Base-by-base conservation (phyloP, 371 early-diverging fungal genomes). In the Mucor piriformis region DNA sequence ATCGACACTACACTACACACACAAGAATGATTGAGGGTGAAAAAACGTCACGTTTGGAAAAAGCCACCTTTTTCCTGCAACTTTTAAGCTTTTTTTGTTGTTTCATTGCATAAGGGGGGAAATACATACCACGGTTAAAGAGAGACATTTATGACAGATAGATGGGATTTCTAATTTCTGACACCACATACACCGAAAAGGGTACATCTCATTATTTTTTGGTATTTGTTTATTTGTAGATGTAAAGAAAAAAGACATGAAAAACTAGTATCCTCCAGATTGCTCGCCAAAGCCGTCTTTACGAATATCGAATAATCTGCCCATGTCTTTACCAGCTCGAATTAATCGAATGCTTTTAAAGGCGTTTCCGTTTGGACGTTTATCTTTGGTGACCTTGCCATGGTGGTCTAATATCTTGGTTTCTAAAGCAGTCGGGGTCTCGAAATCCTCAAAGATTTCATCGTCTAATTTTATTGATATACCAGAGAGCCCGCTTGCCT, bases 401-500 rank as follows among this genome's bases (percentile, higher is more conserved):
- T 77, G 76, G 16, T 76, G 72, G 47, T 81, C 81, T 25, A 81
- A 57, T 32, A 81, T 77, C 33, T 81, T 81, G n/a, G 81, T 81
- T 57, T 81, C 81, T 50, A 81, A 50, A 1, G 81, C 77, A 23
- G 81, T 81, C 1, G 81, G 81, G 2, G 81, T 81, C 58, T 81
- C 81, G 67, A 81, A 77, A 23, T 77, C 81, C 58, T 77, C 74
- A 59, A 70, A 81, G 2, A 73, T 63, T 38, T 77, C 65, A 38
- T 69, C 69, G 33, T 72, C 81, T 44, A 81, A 43, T 23, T 72
- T 52, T 35, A 81, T 77, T 7, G 81, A 75, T 5, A 81, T 67
- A 3, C 81, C 81, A n/a, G 73, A 62, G 6, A 70, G 50, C 4
- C 80, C 80, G 65, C 66, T 67, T 13, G 80, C 80, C 47, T 74